phyloP scores from a whole-genome alignment of 305 asterid genomes.

The Fraxinus velutina region DNA sequence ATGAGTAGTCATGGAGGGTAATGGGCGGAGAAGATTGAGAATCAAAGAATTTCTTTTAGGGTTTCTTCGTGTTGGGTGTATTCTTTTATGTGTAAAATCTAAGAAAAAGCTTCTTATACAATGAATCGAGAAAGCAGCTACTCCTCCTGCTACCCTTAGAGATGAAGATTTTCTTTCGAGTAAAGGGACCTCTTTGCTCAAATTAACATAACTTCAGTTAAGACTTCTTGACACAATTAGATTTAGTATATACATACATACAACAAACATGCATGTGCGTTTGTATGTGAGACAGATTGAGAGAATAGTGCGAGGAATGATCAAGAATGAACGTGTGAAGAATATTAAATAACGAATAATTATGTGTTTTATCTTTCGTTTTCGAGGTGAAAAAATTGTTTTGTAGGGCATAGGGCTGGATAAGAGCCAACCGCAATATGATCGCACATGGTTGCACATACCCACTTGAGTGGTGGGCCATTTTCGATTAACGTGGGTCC shows the following conservation, averaged over 20 bases:
- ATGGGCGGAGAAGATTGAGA: background rate
- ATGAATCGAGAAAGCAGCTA: background rate
- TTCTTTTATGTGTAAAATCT: background rate
- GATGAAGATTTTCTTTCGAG: conserved; percentile 56
- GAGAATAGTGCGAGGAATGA: background rate
- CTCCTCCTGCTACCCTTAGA: background rate
- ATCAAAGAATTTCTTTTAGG: conserved; percentile 29
- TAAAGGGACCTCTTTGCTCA: conserved; percentile 38
- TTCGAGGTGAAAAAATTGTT: conserved; percentile 40
- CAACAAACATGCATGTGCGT: background rate
- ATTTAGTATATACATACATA: conserved; percentile 16
- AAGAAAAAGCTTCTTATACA: background rate
- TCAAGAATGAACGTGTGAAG: conserved; percentile 22
- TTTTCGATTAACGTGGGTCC: conserved; percentile 23
- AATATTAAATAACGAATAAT: background rate
- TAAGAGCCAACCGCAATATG: conserved; percentile 83
- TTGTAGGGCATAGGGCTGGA: conserved; percentile 45
- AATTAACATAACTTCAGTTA: conserved; percentile 32
- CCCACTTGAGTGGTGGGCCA: conserved; percentile 49
- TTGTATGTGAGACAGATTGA: background rate
- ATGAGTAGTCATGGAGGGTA: conserved; percentile 18
- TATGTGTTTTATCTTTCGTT: conserved; percentile 24
- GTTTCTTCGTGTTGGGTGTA: conserved; percentile 22
- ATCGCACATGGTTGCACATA: conserved; percentile 75
- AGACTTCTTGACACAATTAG: conserved; percentile 41